A percentile compares a stretch with the other conserved stretches of the same genome.
Evolutionary conservation across 441 rosid species (phyloP).

Genomic region (Populus hybrid): DNA sequence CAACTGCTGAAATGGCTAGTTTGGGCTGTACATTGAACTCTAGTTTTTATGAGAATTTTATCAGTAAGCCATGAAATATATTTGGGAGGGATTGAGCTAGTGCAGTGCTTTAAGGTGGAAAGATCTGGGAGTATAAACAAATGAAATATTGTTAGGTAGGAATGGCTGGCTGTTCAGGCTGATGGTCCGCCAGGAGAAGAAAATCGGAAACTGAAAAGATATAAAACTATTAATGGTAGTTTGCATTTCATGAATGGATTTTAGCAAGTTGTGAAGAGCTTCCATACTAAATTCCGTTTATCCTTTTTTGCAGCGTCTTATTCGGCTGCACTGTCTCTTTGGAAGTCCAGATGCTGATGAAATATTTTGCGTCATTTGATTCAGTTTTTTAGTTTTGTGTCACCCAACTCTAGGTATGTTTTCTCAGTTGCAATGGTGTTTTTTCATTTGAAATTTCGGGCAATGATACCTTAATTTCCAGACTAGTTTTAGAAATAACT

Average conservation of each 20-base stretch:
- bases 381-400: background rate
- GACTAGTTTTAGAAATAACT: background rate
- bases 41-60: background rate
- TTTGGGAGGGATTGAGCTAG: background rate
- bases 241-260: background rate
- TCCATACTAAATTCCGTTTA: background rate
- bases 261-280: background rate
- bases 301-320: constrained; percentile 20
- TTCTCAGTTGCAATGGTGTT: background rate
- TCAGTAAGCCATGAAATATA: background rate
- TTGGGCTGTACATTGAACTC: background rate
- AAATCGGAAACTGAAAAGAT: background rate
- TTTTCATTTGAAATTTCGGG: background rate
- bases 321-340: background rate
- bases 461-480: background rate
- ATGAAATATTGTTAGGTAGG: background rate
- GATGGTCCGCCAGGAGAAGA: background rate
- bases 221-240: background rate
- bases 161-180: background rate
- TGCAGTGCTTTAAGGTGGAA: background rate
- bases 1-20: background rate
- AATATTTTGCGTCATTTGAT: background rate
- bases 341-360: background rate
- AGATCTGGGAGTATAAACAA: background rate
- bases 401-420: background rate